Evolutionary conservation across 495 filamentous ascomycete genomes (phyloP).

Genomic region (Penicillium ochrochloron): DNA sequence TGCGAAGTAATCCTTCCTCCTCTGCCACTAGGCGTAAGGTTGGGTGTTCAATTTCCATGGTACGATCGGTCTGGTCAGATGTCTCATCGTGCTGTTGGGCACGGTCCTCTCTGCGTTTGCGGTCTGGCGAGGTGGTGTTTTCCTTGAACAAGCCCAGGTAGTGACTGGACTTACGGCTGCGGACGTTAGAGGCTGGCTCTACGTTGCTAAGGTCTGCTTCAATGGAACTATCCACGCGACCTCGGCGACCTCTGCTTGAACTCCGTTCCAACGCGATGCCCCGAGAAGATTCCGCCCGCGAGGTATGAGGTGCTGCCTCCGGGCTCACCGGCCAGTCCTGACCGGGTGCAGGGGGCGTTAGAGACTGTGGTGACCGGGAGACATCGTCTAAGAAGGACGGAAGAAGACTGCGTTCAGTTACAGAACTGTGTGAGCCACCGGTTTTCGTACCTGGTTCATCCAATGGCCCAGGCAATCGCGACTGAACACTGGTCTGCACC

Average conservation of each 20-base stretch:
- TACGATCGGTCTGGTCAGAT: slow-evolving; percentile 19
- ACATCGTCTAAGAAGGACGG: slow-evolving; percentile 42
- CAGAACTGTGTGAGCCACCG: slow-evolving; percentile 25
- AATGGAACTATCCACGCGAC: slow-evolving; percentile 78
- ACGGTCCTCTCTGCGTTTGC: slow-evolving; percentile 48
- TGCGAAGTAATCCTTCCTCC: slow-evolving; percentile 30
- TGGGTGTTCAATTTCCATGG: slow-evolving; percentile 25
- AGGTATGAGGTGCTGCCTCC: slow-evolving; percentile 29
- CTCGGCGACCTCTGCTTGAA: slow-evolving; percentile 49
- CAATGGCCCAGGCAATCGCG: slow-evolving; percentile 25
- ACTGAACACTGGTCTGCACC: slow-evolving; percentile 18
- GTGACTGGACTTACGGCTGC: slow-evolving; percentile 94
- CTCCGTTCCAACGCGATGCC: slow-evolving; percentile 38
- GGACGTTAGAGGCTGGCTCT: slow-evolving; percentile 72
- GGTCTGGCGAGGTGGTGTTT: slow-evolving; percentile 65
- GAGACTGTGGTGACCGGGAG: slow-evolving; percentile 27
- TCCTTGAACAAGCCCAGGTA: slow-evolving; percentile 92
- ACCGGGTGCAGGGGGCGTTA: slow-evolving; percentile 23
- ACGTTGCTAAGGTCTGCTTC: slow-evolving; percentile 76
- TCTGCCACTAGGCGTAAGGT: slow-evolving; percentile 15
- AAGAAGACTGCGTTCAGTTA: slow-evolving; percentile 34
- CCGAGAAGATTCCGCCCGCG: slow-evolving; percentile 23
- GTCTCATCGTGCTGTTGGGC: slow-evolving; percentile 34
- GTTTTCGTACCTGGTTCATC: slow-evolving; percentile 33
- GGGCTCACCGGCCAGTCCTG: slow-evolving; percentile 25